Evolutionary conservation across 2,329 filamentous ascomycete species (phyloP).

Genomic region (Aspergillus piperis): DNA sequence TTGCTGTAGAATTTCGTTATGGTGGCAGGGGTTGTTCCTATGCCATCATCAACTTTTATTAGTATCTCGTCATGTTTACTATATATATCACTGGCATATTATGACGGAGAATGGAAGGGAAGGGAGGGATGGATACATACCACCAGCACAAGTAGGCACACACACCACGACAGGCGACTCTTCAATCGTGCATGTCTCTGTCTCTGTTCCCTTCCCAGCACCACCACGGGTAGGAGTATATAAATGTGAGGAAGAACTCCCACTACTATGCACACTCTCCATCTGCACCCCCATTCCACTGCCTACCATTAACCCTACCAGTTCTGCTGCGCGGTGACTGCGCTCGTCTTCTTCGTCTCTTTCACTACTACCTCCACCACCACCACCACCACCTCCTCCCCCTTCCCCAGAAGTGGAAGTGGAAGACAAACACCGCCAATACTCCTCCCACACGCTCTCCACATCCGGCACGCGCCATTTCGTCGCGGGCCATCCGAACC

Average conservation of each 20-base stretch:
- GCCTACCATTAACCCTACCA: constrained; percentile 22
- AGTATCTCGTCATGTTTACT: background rate
- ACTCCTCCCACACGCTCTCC: constrained; percentile 43
- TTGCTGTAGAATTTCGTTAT: constrained; percentile 53
- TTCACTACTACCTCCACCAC: background rate
- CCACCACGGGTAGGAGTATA: background rate
- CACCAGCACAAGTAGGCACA: constrained; percentile 40
- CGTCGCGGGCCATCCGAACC: constrained; percentile 50
- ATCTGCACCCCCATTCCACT: constrained; percentile 6
- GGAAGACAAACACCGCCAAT: constrained; percentile 30
- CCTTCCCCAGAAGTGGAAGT: background rate
- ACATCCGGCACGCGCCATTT: constrained; percentile 36
- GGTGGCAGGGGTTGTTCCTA: constrained; percentile 25
- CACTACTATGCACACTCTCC: background rate
- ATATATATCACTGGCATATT: too few relatives aligned
- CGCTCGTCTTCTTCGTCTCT: constrained; percentile 20
- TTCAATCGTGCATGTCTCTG: constrained; percentile 11
- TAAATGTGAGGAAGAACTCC: background rate
- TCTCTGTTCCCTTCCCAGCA: background rate
- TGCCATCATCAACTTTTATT: background rate
- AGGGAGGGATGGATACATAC: constrained; percentile 24
- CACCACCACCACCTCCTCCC: background rate
- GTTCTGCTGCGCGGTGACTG: constrained; percentile 22
- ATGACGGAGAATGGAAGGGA: background rate
- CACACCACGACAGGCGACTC: constrained; percentile 35